Evolutionary conservation across 495 filamentous ascomycete genomes (phyloP).

Genomic region (Lasiosphaeria hispida): DNA sequence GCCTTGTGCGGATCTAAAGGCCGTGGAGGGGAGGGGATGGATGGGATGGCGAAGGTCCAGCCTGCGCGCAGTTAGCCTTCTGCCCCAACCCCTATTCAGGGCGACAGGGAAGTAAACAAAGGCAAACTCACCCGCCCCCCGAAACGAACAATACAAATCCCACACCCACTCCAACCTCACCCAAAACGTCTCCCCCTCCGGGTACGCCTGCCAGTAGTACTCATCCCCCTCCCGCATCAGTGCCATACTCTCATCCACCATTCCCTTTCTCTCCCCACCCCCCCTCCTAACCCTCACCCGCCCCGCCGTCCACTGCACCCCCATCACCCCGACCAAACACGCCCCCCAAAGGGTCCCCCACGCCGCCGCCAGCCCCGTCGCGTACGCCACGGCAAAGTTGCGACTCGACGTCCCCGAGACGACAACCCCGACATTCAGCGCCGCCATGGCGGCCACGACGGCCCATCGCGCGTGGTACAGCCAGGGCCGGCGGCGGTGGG

Average conservation of each 20-base stretch:
- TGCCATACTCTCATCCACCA: constrained; percentile 28
- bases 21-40: constrained; percentile 17
- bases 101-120: background rate
- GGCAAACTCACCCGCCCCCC: constrained; percentile 54
- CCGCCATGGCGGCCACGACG: constrained; percentile 45
- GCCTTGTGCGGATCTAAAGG: background rate
- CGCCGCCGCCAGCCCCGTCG: constrained; percentile 60
- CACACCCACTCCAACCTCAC: constrained; percentile 70
- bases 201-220: constrained; percentile 73
- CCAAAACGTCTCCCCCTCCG: constrained; percentile 47
- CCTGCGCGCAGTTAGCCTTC: constrained; percentile 34
- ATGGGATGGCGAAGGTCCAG: constrained; percentile 59
- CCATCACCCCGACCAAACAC: constrained; percentile 60
- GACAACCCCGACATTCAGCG: constrained; percentile 43
- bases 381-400: constrained; percentile 62
- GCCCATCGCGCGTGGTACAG: constrained; percentile 51
- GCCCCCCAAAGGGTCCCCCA: constrained; percentile 68
- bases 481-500: constrained; percentile 50
- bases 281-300: constrained; percentile 53
- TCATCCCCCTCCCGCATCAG: constrained; percentile 31
- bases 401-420: constrained; percentile 47
- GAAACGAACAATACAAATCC: constrained; percentile 66
- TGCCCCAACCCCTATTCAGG: background rate
- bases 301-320: constrained; percentile 63
- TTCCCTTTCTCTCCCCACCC: constrained; percentile 16